Evolutionary conservation across 805 yeast genomes (phyloP).

Genomic region (Grigorovia jiainica): DNA sequence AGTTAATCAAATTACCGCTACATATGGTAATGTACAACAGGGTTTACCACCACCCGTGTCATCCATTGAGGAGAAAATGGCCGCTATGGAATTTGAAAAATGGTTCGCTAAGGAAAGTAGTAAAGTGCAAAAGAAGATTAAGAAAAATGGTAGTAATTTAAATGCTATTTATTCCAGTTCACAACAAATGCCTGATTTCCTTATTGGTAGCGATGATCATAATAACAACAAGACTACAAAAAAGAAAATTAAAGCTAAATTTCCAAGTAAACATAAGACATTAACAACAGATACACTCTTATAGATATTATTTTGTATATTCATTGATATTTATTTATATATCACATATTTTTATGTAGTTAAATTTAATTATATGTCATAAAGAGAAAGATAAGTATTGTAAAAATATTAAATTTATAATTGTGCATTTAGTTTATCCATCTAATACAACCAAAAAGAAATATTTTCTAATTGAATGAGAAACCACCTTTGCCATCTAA

Average conservation of each 20-base stretch:
- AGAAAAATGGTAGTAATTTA: slow-evolving; percentile 7
- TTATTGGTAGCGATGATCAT: background rate
- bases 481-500: no score
- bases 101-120: slow-evolving; percentile 84
- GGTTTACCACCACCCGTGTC: background rate
- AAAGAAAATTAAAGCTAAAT: slow-evolving; percentile 14
- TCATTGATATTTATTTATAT: background rate
- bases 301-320: background rate
- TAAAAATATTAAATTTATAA: no score
- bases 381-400: no score
- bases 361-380: background rate
- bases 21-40: slow-evolving; percentile 4
- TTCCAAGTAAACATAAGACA: slow-evolving; percentile 8
- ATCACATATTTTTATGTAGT: no score
- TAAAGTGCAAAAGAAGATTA: slow-evolving; percentile 43
- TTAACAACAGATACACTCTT: background rate
- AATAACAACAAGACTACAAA: slow-evolving; percentile 4
- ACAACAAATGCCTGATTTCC: slow-evolving; percentile 12
- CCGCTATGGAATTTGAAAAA: slow-evolving; percentile 72
- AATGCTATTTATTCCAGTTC: slow-evolving; percentile 13
- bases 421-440: no score
- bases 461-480: no score
- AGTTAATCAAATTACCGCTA: slow-evolving; percentile 6
- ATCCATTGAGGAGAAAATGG: slow-evolving; percentile 54
- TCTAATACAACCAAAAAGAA: no score